Evolutionary conservation across 2,329 filamentous ascomycete species (phyloP), one percentile per base, ranked within the genome.

Genomic region (Colletotrichum sp.): DNA sequence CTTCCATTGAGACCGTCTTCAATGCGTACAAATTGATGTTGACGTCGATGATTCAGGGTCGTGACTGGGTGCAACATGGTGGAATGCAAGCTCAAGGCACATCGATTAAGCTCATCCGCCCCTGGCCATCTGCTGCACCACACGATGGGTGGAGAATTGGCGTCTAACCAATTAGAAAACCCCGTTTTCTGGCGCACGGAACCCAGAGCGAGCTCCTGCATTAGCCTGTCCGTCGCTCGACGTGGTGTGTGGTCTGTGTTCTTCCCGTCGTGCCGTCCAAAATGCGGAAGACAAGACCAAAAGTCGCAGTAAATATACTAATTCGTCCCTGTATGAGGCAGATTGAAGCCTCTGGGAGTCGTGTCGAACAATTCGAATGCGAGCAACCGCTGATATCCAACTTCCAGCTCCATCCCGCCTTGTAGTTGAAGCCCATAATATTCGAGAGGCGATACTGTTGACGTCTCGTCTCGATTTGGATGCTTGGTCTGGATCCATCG

Each of bases 41-140:
- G 61, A 71, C 72, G 34, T 71, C 32, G 68, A 38, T 24, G 18
- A 55, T 34, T 14, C 14, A 9, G 43, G 55, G 58, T 55, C 43
- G n/a, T 0, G 43, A 52, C 6, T 52, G 43, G 43, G n/a, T 52
- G 63, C 58, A 52, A 12, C 36, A 32, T 3, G 18, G 21, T 63
- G 62, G 21, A 72, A 67, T 52, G 43, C 58, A 28, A 63, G 36
- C 36, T 34, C 55, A 62, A 69, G 43, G 32, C 12, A 68, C 26
- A 16, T 67, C 24, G 63, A 68, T 73, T 75, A 75, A 75, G 69
- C 73, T 75, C 73, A 59, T 48, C 56, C 30, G 28, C 10, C 69
- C 73, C 72, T 55, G 62, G 73, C 43, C 69, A 62, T 34, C 52
- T 68, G 73, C 56, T 73, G 73, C 56, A 58, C 63, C 34, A 26